Evolutionary conservation across 352 stramenopile species (phyloP), one percentile per base, ranked within the genome.

Genomic region (Pythium phragmiticola): DNA sequence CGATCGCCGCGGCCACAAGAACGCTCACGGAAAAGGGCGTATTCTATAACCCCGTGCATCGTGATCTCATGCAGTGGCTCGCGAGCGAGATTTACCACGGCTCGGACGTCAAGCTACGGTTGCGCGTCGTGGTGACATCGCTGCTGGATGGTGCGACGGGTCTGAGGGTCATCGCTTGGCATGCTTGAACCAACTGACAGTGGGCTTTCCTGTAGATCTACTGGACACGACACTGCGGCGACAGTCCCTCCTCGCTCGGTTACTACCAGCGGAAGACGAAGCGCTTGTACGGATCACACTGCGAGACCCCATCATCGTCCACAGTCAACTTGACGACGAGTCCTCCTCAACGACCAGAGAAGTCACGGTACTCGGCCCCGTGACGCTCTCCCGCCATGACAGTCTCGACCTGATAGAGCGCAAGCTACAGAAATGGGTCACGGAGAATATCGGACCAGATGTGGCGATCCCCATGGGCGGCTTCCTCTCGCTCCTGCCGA

Each of bases 41-140:
- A 5, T 92, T 88, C 48, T 90, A 90, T 64, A 74, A 91, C 34
- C 80, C 80, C 5, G 60, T 86, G 37, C 72, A 82, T 12, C 77
- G 73, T 26, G 74, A 86, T 13, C 60, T 92, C 3, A 41, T 60
- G 0, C 60, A 73, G 45, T 88, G 78, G 81, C 69, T 90, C 8
- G 42, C 60, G 0, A 47, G 43, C 1, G 74, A 84, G 21, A 59
- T 90, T 13, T 87, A 82, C 41, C 46, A 67, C 46, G 68, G 57
- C 11, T 77, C 73, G 0, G 73, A 88, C 37, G 64, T 64, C n/a
- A 84, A 74, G 16, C 60, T 86, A 30, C 69, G 63, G 13, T 69
- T 90, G 36, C 75, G 69, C 39, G 28, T 4, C 14, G 41, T 86
- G 3, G 73, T 78, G 1, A 42, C 63, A 0, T 52, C 66, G 7